phyloP scores from a whole-genome alignment of 2,329 filamentous ascomycete genomes.

The Trichoderma citrinoviride region DNA sequence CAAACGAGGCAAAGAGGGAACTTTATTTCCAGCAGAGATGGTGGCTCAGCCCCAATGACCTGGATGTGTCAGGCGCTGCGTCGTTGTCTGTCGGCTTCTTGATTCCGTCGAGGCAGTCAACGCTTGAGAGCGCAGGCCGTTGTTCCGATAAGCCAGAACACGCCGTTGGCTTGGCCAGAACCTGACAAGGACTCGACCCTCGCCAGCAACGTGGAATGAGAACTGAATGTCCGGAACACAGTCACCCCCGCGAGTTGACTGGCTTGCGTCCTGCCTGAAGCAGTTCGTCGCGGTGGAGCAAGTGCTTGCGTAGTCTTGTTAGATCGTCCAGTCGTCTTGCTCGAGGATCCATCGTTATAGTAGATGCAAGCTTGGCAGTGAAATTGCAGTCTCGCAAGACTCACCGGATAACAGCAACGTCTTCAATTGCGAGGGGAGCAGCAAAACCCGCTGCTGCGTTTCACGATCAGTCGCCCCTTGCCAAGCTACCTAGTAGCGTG shows the following conservation, averaged over 20 bases:
- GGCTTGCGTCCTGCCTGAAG: neutral
- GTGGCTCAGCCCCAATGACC: slow-evolving; percentile 2
- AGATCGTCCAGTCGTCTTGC: neutral
- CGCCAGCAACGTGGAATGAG: neutral
- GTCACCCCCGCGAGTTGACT: neutral
- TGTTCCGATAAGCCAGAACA: neutral
- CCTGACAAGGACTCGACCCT: neutral
- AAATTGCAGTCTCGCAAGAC: slow-evolving; percentile 9
- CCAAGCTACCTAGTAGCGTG: slow-evolving; percentile 3
- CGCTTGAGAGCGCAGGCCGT: neutral
- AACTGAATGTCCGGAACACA: neutral
- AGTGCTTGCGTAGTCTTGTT: neutral
- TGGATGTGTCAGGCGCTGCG: neutral
- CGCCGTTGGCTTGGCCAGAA: neutral
- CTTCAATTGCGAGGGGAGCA: slow-evolving; percentile 9
- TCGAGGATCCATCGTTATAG: neutral
- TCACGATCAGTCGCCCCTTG: slow-evolving; percentile 15
- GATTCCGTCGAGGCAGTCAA: neutral
- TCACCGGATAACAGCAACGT: neutral
- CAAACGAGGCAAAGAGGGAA: neutral
- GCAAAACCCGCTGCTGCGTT: slow-evolving; percentile 16
- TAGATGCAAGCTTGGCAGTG: neutral
- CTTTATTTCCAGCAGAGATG: slow-evolving; percentile 4
- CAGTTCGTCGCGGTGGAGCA: neutral
- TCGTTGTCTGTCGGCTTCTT: neutral